phyloP scores from a whole-genome alignment of 31 red algal genomes.

The Asparagopsis taxiformis region DNA sequence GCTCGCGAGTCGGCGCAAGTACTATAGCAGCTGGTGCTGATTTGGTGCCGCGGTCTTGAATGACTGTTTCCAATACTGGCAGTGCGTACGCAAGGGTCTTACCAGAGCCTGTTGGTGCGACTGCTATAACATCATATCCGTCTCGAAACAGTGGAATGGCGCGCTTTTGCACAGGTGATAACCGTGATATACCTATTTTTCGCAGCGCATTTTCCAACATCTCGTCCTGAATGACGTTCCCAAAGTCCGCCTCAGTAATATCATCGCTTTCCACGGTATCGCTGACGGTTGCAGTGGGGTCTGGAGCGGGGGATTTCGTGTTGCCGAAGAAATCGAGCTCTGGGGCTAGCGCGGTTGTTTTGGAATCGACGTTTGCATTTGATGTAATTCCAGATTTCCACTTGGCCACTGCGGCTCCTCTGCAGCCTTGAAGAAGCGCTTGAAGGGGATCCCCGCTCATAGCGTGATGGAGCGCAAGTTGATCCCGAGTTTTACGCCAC shows the following conservation, averaged over 20 bases:
- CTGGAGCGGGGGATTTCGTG: background rate
- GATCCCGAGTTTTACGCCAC: too few species aligned
- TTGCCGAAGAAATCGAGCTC: slow-evolving; percentile 29
- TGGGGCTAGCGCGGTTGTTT: background rate
- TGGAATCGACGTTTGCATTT: background rate
- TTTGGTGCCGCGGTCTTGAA: background rate
- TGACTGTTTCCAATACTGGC: slow-evolving; percentile 25
- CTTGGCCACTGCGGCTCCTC: too few species aligned
- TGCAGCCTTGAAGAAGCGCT: slow-evolving; percentile 35
- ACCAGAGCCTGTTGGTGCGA: slow-evolving; percentile 77
- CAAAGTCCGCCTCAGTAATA: background rate
- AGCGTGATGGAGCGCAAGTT: background rate
- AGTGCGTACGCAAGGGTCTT: slow-evolving; percentile 80
- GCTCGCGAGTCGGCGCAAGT: too few species aligned
- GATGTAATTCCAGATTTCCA: background rate
- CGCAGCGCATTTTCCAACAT: slow-evolving; percentile 12
- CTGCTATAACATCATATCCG: slow-evolving; percentile 51
- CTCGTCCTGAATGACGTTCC: background rate
- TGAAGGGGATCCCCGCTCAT: slow-evolving; percentile 27
- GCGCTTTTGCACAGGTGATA: slow-evolving; percentile 33
- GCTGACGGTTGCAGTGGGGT: background rate
- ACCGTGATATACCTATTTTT: slow-evolving; percentile 2
- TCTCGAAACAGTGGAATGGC: slow-evolving; percentile 39
- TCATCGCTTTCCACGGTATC: background rate
- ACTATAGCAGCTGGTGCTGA: slow-evolving; percentile 13